Evolutionary conservation across 2,329 filamentous ascomycete genomes (phyloP).

Genomic region (Colletotrichum sp.): DNA sequence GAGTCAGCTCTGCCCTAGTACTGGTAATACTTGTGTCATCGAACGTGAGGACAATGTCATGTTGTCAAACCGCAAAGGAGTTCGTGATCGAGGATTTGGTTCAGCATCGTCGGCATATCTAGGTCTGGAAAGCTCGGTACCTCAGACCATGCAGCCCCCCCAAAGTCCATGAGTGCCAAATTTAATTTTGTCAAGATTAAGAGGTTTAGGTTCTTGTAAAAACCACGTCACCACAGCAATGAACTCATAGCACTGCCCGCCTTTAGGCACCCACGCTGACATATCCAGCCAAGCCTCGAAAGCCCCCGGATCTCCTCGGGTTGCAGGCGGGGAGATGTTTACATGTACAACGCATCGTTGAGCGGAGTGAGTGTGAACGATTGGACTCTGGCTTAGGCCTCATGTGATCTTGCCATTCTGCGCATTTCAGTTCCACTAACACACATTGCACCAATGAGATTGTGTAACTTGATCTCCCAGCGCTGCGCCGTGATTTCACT

Average conservation of each 20-base stretch:
- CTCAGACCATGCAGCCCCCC: no score
- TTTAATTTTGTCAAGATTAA: rapidly evolving
- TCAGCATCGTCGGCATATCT: neutral
- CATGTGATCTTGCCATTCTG: no score
- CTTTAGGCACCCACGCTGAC: neutral
- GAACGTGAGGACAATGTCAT: neutral
- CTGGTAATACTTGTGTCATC: neutral
- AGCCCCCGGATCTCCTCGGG: neutral
- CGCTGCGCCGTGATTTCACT: no score
- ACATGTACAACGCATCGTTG: no score
- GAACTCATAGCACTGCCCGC: neutral
- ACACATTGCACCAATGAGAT: no score
- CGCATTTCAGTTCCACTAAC: no score
- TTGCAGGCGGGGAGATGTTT: no score
- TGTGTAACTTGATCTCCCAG: no score
- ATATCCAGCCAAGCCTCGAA: neutral
- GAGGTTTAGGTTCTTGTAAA: rapidly evolving
- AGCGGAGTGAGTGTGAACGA: no score
- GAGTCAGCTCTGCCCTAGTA: neutral
- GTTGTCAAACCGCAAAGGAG: neutral
- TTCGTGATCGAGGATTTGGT: neutral
- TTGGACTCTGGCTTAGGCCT: neutral
- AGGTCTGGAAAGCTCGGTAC: rapidly evolving
- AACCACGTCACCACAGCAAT: rapidly evolving
- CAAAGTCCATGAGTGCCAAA: neutral